Conservation (phyloP, 2,329 filamentous ascomycete species). For the Grosmannia clavigera region DNA sequence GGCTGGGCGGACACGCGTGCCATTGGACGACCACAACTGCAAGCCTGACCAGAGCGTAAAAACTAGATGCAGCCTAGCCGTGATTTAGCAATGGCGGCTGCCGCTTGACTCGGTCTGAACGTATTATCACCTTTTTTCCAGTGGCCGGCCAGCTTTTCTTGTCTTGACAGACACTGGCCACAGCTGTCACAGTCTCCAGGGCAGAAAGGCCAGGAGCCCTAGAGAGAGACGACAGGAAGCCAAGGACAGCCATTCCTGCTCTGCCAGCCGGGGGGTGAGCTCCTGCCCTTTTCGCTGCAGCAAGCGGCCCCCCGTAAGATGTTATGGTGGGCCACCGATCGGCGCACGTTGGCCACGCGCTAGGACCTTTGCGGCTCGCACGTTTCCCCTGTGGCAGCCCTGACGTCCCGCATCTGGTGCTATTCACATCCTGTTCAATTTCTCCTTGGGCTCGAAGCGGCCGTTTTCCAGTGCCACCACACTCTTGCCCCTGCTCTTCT, state of each 20-base stretch:
- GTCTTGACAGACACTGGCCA: background rate
- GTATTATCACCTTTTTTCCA: background rate
- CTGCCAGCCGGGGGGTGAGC: background rate
- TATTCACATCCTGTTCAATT: background rate
- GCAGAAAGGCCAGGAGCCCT: background rate
- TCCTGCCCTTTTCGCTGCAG: too few relatives aligned
- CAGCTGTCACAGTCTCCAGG: background rate
- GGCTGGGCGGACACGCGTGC: background rate
- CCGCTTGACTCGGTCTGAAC: background rate
- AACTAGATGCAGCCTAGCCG: background rate
- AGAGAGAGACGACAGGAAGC: background rate
- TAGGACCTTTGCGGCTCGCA: background rate
- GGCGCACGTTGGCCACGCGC: background rate
- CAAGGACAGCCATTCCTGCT: background rate
- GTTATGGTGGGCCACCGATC: background rate
- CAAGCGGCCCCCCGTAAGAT: too few relatives aligned
- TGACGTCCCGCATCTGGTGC: background rate
- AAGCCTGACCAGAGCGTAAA: background rate
- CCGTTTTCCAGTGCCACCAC: background rate
- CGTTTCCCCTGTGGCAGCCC: background rate
- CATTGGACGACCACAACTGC: background rate
- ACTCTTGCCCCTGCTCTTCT: background rate
- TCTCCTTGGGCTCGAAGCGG: background rate
- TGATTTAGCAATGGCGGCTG: background rate
- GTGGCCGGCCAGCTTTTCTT: background rate